Conservation (phyloP, 306 rosid species). For the Urtica urens region DNA sequence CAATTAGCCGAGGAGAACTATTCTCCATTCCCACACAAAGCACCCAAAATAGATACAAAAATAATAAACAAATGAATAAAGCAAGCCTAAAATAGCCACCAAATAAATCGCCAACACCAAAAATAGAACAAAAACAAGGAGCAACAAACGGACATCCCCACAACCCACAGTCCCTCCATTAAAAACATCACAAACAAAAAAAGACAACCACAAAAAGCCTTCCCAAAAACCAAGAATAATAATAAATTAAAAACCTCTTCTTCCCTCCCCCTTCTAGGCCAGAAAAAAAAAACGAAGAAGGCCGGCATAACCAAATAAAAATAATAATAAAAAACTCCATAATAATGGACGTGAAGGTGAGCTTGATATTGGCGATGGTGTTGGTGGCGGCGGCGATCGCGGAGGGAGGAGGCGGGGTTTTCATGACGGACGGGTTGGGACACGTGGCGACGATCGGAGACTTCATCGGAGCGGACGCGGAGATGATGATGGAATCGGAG, state of each 20-base stretch:
- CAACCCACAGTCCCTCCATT: background rate
- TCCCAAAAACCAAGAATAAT: background rate
- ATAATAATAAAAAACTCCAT: background rate
- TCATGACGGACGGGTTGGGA: too few relatives aligned
- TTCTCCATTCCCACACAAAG: too few relatives aligned
- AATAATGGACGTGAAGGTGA: background rate
- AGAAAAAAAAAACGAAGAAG: background rate
- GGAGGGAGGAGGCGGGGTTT: too few relatives aligned
- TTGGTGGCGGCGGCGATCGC: conserved; percentile 2
- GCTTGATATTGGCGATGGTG: conserved; percentile 1
- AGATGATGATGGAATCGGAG: conserved; percentile 2
- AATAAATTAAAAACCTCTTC: background rate
- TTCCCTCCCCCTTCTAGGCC: conserved; percentile 2
- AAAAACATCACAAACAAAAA: background rate
- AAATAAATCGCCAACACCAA: background rate
- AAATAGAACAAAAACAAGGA: background rate
- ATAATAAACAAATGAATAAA: background rate
- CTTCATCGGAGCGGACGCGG: background rate
- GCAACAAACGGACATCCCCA: conserved; percentile 1
- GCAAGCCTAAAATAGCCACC: background rate
- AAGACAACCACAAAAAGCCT: background rate
- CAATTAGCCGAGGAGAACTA: too few relatives aligned
- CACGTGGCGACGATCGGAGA: background rate
- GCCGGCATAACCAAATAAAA: background rate
- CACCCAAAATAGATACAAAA: too few relatives aligned